Evolutionary conservation across 2,329 filamentous ascomycete species (phyloP).

Genomic region (Metarhizium anisopliae): DNA sequence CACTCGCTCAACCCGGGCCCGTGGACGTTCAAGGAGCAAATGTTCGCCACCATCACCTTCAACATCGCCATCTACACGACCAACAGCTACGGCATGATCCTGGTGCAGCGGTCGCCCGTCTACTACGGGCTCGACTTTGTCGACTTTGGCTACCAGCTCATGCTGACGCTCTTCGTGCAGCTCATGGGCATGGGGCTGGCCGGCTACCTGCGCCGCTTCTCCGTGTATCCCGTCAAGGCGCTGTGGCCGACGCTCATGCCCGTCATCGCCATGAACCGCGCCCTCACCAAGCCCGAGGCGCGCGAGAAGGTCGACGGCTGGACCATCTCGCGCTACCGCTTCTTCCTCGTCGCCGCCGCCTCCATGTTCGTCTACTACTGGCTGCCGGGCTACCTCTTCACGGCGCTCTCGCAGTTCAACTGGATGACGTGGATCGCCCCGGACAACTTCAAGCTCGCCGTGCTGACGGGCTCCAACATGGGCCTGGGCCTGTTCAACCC

Average conservation of each 20-base stretch:
- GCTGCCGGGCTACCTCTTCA: conserved; percentile 42
- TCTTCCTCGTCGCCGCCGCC: conserved; percentile 33
- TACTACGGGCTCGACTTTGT: conserved; percentile 32
- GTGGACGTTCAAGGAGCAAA: conserved; percentile 51
- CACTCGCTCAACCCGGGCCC: conserved; percentile 42
- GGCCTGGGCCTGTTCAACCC: conserved; percentile 30
- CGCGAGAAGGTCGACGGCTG: conserved; percentile 20
- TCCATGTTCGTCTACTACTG: conserved; percentile 44
- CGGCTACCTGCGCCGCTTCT: conserved; percentile 37
- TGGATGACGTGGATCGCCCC: conserved; percentile 49
- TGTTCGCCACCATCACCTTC: conserved; percentile 50
- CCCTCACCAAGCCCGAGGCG: conserved; percentile 26
- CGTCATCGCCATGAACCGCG: conserved; percentile 36
- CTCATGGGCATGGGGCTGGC: conserved; percentile 47
- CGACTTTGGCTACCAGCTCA: conserved; percentile 35
- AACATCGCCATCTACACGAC: conserved; percentile 39
- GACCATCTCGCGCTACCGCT: conserved; percentile 33
- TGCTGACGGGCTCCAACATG: conserved; percentile 32
- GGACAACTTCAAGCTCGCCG: conserved; percentile 27
- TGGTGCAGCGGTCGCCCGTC: conserved; percentile 34
- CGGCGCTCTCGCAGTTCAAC: conserved; percentile 37
- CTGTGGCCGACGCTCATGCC: conserved; percentile 44
- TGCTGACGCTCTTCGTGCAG: conserved; percentile 37
- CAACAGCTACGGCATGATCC: conserved; percentile 39
- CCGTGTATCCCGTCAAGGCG: conserved; percentile 41